A percentile compares a stretch with the other conserved stretches of the same genome.
Conservation (phyloP, 768 basidiomycete species). For the Kwoniella bestiolae region DNA sequence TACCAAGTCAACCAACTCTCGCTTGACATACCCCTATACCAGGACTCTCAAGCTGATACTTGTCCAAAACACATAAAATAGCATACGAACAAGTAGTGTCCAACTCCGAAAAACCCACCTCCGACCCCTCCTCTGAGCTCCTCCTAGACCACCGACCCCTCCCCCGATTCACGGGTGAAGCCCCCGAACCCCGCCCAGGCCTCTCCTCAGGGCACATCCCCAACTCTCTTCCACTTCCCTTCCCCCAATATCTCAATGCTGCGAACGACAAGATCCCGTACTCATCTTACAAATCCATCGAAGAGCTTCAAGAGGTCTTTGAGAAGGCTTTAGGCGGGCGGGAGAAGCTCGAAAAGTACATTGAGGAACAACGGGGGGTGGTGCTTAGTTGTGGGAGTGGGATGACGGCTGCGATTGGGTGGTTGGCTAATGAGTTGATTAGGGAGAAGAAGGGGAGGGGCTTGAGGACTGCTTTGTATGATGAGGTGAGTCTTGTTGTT, state of each 20-base stretch:
- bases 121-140: constrained; percentile 62
- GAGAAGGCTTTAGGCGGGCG: constrained; percentile 67
- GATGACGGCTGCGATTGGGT: constrained; percentile 95
- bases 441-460: constrained; percentile 56
- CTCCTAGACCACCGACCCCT: constrained; percentile 85
- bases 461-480: constrained; percentile 71
- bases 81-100: constrained; percentile 79
- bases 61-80: constrained; percentile 47
- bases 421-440: constrained; percentile 83
- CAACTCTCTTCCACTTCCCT: constrained; percentile 80
- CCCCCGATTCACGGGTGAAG: constrained; percentile 78
- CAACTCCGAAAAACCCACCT: constrained; percentile 66
- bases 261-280: constrained; percentile 61
- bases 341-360: constrained; percentile 62
- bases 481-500: constrained; percentile 74
- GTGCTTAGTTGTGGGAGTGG: constrained; percentile 89
- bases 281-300: constrained; percentile 64
- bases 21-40: no score
- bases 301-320: constrained; percentile 68
- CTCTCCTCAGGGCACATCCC: constrained; percentile 93
- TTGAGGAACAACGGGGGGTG: constrained; percentile 67
- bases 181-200: constrained; percentile 86
- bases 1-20: no score
- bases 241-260: constrained; percentile 70
- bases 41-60: not conserved